Evolutionary conservation across 75 land plant genomes (phyloP), one percentile per base, ranked within the genome.

Genomic region (Picea sitchensis): DNA sequence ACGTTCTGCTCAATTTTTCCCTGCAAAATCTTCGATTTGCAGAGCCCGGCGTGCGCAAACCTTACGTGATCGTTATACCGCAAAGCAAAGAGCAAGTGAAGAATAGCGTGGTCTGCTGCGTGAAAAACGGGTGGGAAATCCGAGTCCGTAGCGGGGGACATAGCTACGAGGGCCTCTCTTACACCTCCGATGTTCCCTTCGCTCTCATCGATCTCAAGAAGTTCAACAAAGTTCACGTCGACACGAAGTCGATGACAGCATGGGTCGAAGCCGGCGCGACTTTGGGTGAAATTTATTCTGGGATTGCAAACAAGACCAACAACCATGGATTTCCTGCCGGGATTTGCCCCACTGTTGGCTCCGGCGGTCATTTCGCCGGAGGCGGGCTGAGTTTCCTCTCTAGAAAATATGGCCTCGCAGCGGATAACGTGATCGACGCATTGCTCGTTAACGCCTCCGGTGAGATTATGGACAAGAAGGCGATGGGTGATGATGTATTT

Each of bases 351-450:
- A 88, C 85, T 26, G 71, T 86, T n/a, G 87, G 83, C 18, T 56
- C 78, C 9, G 87, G 88, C 13, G 85, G 90, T 3, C 90, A 88
- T 34, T 34, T 85, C 9, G 68, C 82, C 5, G 87, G 86, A 2
- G 90, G 87, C 0, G 87, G 87, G 4, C 76, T 74, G 17, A 82
- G 90, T 14, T 77, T 72, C 21, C 57, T 81, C 80, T 3, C 84
- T 77, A 67, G 87, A 14, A 79, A 71, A 34, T 79, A 79, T 58
- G 87, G 87, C 13, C 51, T 85, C 5, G 78, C 85, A 2, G 65
- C 78, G 0, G 88, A 83, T 60, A 56, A 85, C 62, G 82, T 83
- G 14, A 17, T 89, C 14, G 87, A 83, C 34, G 88, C 87, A 3
- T 11, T 73, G 11, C 13, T 88, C 2, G 60, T 88, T 0, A 76